Base-by-base conservation (phyloP, 805 yeast species). In the Isabelozyma rhagii region DNA sequence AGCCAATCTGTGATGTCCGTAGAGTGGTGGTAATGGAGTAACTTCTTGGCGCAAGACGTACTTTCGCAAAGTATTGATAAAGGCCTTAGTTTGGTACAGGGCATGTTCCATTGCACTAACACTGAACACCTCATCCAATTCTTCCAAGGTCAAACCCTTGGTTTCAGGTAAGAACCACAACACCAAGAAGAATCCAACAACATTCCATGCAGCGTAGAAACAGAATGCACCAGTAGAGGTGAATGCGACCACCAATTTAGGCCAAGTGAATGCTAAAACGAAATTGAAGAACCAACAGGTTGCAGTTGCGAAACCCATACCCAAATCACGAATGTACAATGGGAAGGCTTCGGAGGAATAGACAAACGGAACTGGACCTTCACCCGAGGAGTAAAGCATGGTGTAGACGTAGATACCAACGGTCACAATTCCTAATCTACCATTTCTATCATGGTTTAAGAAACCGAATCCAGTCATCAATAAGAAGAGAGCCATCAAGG, bases 321-420 rank as follows among this genome's bases (percentile, higher is more conserved):
- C 92, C 47, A 87, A 69, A 56, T 89, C 91, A 69, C 96, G 81
- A 53, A 87, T 81, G 60, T 86, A 85, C 60, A 88, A 74, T 52
- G 93, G 89, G 72, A 86, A 72, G 59, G 86, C 87, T 67, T 89
- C 96, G 8, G 96, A 96, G 21, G 91, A 84, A 62, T 89, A 87
- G 2, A 94, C 86, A 71, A 89, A 89, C 3, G 96, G 96, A 43
- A 89, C 94, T 11, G 94, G 96, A 42, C 96, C 96, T 65, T 87
- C 89, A 48, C 96, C 93, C 3, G 88, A 82, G 0, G 96, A 87
- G 68, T 89, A 89, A 49, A 86, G 85, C 41, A 82, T 77, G 0
- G 89, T 74, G 67, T 80, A 89, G 29, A 89, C 62, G 63, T 89
- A 89, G 50, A 89, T 84, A 56, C 94, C 96, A 52, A 82, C 71